Evolutionary conservation across 805 yeast genomes (phyloP), one percentile per base, ranked within the genome.

Genomic region (Teunomyces aglyptinius): DNA sequence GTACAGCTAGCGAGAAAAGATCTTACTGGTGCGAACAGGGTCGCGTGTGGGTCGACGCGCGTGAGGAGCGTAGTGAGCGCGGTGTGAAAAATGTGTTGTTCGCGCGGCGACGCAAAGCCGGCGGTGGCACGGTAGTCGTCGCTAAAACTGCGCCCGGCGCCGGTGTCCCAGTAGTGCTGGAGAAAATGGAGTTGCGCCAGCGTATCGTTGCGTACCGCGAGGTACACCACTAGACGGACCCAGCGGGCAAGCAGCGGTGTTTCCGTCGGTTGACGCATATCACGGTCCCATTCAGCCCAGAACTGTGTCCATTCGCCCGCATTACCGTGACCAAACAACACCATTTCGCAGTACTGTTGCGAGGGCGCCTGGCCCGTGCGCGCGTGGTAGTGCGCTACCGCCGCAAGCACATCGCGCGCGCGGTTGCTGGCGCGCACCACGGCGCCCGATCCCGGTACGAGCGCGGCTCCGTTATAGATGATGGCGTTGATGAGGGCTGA

Each of bases 21-120:
- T 41, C 41, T 42, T 11, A 82, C 82, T 59, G 56, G 80, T 47
- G 82, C 80, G 16, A 64, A 70, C 28, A 51, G 64, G 4, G 58
- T 75, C 40, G 78, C 77, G 75, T 71, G 8, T 60, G 79, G 15
- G 42, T 39, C 41, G 49, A 63, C 49, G n/a, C 49, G 38, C 5
- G 45, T 41, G 35, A 62, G 47, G 44, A 67, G 54, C 11, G 29
- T 27, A 11, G 12, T 13, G 48, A 65, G 42, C 10, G 71, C 67
- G 10, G 24, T 38, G 27, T 50, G 49, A 39, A 68, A 57, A 1
- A 63, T 63, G 4, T 6, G 26, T 38, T 46, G 53, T 41, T 68
- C 70, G 18, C 50, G 43, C 7, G 49, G 52, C 6, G 61, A 56
- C 26, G 45, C 50, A 48, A 66, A 62, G 12, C 39, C 28, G 10